Base-by-base conservation (phyloP, 306 rosid genomes). In the Rubus parviflorus region DNA sequence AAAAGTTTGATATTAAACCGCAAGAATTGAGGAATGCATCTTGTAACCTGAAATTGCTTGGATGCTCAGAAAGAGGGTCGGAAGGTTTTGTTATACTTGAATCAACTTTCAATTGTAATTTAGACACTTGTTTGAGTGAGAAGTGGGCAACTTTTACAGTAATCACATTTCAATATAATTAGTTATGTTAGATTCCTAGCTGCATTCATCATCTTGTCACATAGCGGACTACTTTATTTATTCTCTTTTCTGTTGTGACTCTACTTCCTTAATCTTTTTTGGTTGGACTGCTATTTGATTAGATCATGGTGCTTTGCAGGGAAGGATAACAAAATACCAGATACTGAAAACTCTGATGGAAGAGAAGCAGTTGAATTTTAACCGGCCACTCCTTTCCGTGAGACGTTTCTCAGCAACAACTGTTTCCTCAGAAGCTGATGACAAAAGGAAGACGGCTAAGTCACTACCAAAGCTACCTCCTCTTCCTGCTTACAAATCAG, bases 341-440 rank as follows among this genome's bases (percentile, higher is more conserved):
- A 67, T 81, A 45, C 68, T 87, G 42, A 84, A 63, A 79, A 91
- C 74, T 74, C 45, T 83, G 79, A 90, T 92, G 96, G 97, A 87
- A 83, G 97, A 90, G 79, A 94, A 90, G 73, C 86, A 92, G 82
- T 78, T 95, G 81, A 87, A 95, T 81, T 83, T 95, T 52, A 85
- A 85, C 72, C 97, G 83, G 84, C 99, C 99, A 22, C 85, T 95
- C 86, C 74, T 95, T 77, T 95, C 99, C 1, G 99, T 95, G 22
- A 90, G 99, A 88, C 83, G 98, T 43, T 82, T 75, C 81, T 78
- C 90, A 67, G 85, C 92, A 19, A 65, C 86, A 60, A 74, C 46
- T 22, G 80, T 62, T 17, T 16, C 91, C 73, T 64, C 82, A 38
- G 85, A 84, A 78, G 77, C 82, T 53, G 83, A 82, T 35, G 63